Evolutionary conservation across 495 filamentous ascomycete species (phyloP).

Genomic region (Aspergillus biplanus): DNA sequence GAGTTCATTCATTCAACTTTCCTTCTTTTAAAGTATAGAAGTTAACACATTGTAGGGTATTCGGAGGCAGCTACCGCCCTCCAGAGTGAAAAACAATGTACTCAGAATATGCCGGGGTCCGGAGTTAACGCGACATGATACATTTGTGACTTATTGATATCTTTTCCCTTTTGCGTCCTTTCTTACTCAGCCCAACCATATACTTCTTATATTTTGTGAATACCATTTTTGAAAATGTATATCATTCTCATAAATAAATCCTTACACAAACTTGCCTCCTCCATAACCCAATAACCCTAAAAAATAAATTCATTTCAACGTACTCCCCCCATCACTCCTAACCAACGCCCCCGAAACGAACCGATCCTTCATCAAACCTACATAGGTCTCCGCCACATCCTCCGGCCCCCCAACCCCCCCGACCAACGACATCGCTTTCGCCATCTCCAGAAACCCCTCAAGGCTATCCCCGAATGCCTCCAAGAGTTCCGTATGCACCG

Average conservation of each 20-base stretch:
- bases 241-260: no score
- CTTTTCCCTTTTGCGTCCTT: neutral
- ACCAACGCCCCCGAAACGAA: constrained; percentile 54
- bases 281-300: neutral
- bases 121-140: neutral
- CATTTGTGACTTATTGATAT: neutral
- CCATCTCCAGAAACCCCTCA: constrained; percentile 29
- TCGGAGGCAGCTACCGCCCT: neutral
- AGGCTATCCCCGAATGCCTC: constrained; percentile 32
- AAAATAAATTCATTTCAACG: constrained; percentile 22
- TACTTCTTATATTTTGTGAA: no score
- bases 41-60: neutral
- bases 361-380: constrained; percentile 65
- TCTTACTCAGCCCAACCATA: no score
- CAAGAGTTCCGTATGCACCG: constrained; percentile 57
- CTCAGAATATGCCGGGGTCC: neutral
- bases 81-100: neutral
- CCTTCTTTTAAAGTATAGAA: neutral
- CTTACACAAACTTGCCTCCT: no score
- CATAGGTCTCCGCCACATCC: constrained; percentile 67
- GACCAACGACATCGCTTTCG: constrained; percentile 38
- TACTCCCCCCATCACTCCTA: constrained; percentile 40
- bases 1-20: constrained; percentile 5
- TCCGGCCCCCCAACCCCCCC: constrained; percentile 52
- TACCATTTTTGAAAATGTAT: no score